Base-by-base conservation (phyloP, 768 basidiomycete genomes). In the Amanita molliuscula region DNA sequence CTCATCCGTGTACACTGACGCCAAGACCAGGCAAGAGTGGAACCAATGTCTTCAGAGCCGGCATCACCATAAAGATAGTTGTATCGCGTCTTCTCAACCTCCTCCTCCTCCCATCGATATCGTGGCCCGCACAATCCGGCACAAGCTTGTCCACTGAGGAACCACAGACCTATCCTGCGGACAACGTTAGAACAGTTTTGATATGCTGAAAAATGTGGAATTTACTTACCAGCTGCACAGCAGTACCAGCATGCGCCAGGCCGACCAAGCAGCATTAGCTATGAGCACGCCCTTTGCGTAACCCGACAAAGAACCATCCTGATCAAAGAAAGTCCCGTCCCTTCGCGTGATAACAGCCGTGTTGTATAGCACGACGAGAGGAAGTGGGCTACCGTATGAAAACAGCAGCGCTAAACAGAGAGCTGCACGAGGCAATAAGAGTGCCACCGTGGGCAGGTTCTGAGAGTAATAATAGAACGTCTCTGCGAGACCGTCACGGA, bases 91-190 rank as follows among this genome's bases (percentile, higher is more conserved):
- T 83, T 84, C 59, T 84, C 82, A 13, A 69, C 72, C 23, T 81
- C 79, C 44, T 84, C 78, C 67, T 91, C 89, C 60, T 91, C 88
- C 89, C 87, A 89, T 54, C 83, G 74, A 58, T 81, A 79, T 11
- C 86, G 79, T 8, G 89, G 89, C 38, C 89, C 89, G 62, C 87
- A 88, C 13, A 91, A 61, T n/a, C 89, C 88, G 44, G 79, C 88
- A 42, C 84, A 85, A 51, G 78, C 78, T 51, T 87, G 76, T 38
- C 81, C 85, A 42, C 84, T 87, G 56, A 87, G 66, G 47, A 84
- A 59, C 88, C 88, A 92, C 15, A 94, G 73, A 42, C 83, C 84
- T 44, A 87, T 62, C 78, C 87, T 88, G 56, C 29, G 40, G 33
- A 45, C 35, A 51, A 52, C 46, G 47, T 33, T 25, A 44, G 34